Percentiles rank a stretch among this genome's conserved stretches.
Conservation (phyloP, 768 basidiomycete genomes). For the Russula griseocarnosa region DNA sequence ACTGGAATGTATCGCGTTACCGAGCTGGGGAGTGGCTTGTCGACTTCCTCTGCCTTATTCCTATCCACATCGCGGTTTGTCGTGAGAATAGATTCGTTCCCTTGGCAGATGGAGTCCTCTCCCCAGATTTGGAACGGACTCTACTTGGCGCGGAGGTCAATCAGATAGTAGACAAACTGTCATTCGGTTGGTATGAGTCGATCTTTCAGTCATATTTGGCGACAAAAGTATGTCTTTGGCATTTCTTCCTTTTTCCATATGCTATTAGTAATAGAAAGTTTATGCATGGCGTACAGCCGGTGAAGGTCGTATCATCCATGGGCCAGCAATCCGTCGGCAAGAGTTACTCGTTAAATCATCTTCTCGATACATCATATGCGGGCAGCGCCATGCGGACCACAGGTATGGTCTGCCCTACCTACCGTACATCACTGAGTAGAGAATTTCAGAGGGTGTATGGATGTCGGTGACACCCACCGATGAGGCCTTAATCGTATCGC, state of each 20-base stretch:
- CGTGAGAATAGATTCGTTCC: slow-evolving; percentile 59
- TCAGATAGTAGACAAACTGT: slow-evolving; percentile 50
- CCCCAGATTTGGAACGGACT: slow-evolving; percentile 46
- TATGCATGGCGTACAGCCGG: slow-evolving; percentile 40
- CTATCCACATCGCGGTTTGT: slow-evolving; percentile 59
- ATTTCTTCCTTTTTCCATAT: neutral
- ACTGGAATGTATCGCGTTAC: slow-evolving; percentile 38
- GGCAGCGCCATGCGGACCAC: slow-evolving; percentile 64
- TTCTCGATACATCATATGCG: slow-evolving; percentile 61
- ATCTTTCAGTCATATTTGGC: slow-evolving; percentile 62
- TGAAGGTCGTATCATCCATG: slow-evolving; percentile 65
- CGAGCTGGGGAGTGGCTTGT: slow-evolving; percentile 59
- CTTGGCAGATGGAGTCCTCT: slow-evolving; percentile 54
- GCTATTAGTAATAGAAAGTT: too few relatives aligned
- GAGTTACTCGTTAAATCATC: slow-evolving; percentile 55
- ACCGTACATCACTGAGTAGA: neutral
- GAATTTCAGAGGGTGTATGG: slow-evolving; percentile 52
- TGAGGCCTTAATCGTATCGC: slow-evolving; percentile 50
- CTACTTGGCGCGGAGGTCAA: slow-evolving; percentile 57
- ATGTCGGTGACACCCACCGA: slow-evolving; percentile 62
- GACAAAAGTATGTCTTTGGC: slow-evolving; percentile 39
- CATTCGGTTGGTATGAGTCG: slow-evolving; percentile 64
- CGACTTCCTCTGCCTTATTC: slow-evolving; percentile 59
- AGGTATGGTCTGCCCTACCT: slow-evolving; percentile 29
- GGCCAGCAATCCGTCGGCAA: slow-evolving; percentile 67